phyloP scores from a whole-genome alignment of 257 asterid genomes.

The Solanum habrochaites region DNA sequence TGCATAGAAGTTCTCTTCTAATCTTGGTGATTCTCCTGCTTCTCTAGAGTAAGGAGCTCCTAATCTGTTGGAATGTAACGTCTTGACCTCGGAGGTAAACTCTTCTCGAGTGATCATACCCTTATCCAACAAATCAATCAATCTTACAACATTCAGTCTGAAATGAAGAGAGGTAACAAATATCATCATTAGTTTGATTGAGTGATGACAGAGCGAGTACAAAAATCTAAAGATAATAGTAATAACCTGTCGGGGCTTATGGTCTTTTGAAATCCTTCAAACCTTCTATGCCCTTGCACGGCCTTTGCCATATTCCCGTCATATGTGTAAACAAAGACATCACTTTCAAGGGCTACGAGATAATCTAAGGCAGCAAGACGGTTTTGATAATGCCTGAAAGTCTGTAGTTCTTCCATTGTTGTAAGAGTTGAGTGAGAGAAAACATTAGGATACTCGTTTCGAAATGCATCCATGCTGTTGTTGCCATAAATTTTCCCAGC shows the following conservation, averaged over 20 bases:
- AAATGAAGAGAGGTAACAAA: background rate
- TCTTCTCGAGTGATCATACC: constrained; percentile 31
- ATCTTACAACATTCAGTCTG: constrained; percentile 42
- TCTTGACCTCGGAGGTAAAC: constrained; percentile 32
- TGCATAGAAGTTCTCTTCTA: constrained; percentile 57
- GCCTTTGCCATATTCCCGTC: constrained; percentile 78
- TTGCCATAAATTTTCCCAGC: constrained; percentile 55
- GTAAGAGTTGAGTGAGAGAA: constrained; percentile 49
- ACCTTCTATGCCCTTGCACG: constrained; percentile 63
- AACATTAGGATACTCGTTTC: constrained; percentile 35
- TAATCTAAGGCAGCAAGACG: constrained; percentile 71
- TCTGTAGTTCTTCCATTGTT: constrained; percentile 28
- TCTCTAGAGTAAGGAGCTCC: constrained; percentile 47
- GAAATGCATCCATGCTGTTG: constrained; percentile 37
- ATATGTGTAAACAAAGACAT: constrained; percentile 49
- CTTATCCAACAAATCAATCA: constrained; percentile 35
- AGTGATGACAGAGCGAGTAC: background rate
- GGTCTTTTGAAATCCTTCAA: constrained; percentile 44
- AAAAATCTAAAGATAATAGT: background rate
- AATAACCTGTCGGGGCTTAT: constrained; percentile 56
- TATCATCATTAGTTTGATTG: background rate
- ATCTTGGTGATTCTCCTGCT: constrained; percentile 24
- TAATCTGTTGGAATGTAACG: constrained; percentile 29
- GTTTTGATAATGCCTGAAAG: constrained; percentile 33
- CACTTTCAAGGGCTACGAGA: constrained; percentile 50